Evolutionary conservation across 2,329 filamentous ascomycete species (phyloP), one percentile per base, ranked within the genome.

Genomic region (Exophiala bonariae): DNA sequence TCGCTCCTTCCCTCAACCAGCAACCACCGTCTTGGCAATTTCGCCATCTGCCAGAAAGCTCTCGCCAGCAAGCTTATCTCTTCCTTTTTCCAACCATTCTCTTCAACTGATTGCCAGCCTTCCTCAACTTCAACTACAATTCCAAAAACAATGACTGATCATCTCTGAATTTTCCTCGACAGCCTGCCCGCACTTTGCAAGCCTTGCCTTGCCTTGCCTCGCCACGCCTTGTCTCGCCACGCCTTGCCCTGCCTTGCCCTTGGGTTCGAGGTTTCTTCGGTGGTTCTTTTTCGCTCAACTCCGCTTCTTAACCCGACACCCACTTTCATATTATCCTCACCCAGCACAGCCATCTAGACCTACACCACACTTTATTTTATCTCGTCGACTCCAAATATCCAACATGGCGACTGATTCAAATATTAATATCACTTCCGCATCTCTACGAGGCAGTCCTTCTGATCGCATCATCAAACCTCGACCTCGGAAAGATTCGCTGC

Each of bases 401-500:
- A 44, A 35, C 48, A 54, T 57, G 54, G 49, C 54, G 28, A 49
- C 49, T 22, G 49, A 57, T 19, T 4, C 47, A 22, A 54, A 50
- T 40, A 53, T 56, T 43, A 55, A 49, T 36, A 52, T 55, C 33
- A 53, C 49, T 14, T 17, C 55, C 16, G 41, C 55, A 5, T 55
- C 55, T 44, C 43, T 57, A 18, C 50, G 55, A 36, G 55, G 55
- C 35, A 53, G 49, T 40, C 55, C 55, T 10, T 55, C 55, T 4
- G 55, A 57, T 39, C 55, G 55, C 32, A 55, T 55, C 33, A 55
- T 57, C 52, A 57, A 55, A 39, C 52, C 55, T 18, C 55, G 55
- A 13, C 55, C 55, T 22, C 52, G 55, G n/a, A 54, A 54, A 42
- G 57, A 57, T 43, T 59, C 57, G 23, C 47, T 59, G n/a, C 55